Conservation (phyloP, 495 filamentous ascomycete species). For the Jackrogersella minutella region DNA sequence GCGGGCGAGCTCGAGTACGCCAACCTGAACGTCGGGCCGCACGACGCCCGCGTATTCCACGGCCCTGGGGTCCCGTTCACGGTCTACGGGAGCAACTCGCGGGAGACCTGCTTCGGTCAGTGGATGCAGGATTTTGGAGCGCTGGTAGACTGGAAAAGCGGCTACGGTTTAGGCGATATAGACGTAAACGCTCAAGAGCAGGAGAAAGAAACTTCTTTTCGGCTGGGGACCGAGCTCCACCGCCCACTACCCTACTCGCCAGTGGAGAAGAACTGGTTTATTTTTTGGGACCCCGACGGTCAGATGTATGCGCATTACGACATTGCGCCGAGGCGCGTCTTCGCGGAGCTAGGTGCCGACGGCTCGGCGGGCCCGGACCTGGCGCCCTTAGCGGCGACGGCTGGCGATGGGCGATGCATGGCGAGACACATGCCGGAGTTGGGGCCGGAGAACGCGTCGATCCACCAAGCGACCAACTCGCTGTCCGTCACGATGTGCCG, state of each 20-base stretch:
- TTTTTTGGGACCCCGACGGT: conserved; percentile 60
- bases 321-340: conserved; percentile 54
- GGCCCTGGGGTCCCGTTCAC: conserved; percentile 55
- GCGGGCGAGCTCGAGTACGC: conserved; percentile 47
- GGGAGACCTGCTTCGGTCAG: conserved; percentile 59
- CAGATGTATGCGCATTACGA: conserved; percentile 60
- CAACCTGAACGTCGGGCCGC: conserved; percentile 53
- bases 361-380: conserved; percentile 55
- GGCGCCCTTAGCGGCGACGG: conserved; percentile 32
- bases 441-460: conserved; percentile 46
- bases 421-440: conserved; percentile 50
- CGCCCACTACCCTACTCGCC: conserved; percentile 49
- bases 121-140: conserved; percentile 60
- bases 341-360: conserved; percentile 51
- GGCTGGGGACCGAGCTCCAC: conserved; percentile 54
- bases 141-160: conserved; percentile 53
- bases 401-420: conserved; percentile 52
- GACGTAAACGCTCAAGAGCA: background rate
- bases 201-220: conserved; percentile 38
- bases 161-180: conserved; percentile 14
- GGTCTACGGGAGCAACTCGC: conserved; percentile 60
- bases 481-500: conserved; percentile 60
- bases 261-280: conserved; percentile 66
- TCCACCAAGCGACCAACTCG: conserved; percentile 66
- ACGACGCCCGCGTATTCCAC: conserved; percentile 63